Conservation (phyloP, 495 filamentous ascomycete species). For the Hyaloscypha finlandica region DNA sequence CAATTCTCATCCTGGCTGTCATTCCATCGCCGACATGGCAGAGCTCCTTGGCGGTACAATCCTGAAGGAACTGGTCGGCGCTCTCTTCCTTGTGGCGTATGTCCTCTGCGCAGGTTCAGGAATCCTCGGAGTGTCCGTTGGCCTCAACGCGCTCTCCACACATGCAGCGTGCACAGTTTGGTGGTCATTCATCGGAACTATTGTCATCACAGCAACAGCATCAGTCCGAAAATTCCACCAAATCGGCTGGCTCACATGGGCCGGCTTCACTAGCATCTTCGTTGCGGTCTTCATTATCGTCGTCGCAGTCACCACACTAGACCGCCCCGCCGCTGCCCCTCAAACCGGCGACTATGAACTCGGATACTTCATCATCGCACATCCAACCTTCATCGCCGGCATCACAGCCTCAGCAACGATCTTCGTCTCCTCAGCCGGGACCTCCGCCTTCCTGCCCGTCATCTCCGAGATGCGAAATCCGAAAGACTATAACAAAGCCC, state of each 20-base stretch:
- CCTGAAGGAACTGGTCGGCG: constrained; percentile 40
- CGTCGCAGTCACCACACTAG: constrained; percentile 44
- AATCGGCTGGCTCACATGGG: constrained; percentile 50
- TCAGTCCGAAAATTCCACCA: constrained; percentile 51
- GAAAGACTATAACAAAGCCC: constrained; percentile 65
- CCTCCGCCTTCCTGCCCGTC: constrained; percentile 72
- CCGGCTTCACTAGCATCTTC: constrained; percentile 47
- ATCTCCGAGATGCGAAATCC: constrained; percentile 79
- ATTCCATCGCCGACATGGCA: constrained; percentile 43
- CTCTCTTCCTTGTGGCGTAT: constrained; percentile 49
- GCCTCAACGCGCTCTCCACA: constrained; percentile 50
- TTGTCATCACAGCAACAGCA: constrained; percentile 44
- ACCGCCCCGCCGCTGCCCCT: constrained; percentile 45
- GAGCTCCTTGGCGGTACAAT: constrained; percentile 37
- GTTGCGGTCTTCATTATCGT: constrained; percentile 52
- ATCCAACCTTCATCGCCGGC: constrained; percentile 42
- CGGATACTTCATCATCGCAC: constrained; percentile 38
- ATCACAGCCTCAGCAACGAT: constrained; percentile 42
- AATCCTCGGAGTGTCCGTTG: constrained; percentile 52
- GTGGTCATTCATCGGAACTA: constrained; percentile 40
- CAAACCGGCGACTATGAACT: constrained; percentile 39
- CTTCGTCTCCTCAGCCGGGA: constrained; percentile 48
- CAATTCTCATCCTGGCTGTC: constrained; percentile 42
- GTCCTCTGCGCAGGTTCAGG: constrained; percentile 50
- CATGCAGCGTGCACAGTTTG: constrained; percentile 52